Base-by-base conservation (phyloP, 2,329 filamentous ascomycete genomes). In the Colletotrichum sp. region DNA sequence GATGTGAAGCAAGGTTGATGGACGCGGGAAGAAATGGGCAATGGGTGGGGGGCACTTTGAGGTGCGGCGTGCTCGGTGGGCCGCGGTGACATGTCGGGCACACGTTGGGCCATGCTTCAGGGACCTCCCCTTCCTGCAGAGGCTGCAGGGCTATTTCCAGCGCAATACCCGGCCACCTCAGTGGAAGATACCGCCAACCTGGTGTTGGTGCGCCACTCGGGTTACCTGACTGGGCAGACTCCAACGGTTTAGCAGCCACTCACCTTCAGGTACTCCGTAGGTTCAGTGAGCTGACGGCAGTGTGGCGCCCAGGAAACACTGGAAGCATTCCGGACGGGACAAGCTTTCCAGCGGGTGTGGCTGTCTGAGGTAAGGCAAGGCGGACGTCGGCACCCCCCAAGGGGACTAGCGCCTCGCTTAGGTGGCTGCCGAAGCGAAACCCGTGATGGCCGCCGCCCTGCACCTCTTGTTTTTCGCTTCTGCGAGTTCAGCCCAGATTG, bases 71-170 rank as follows among this genome's bases (percentile, higher is more conserved):
- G 67, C n/a, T 63, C 57, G 67, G 70, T 73, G 70, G 74, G 28
- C 43, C 36, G 59, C 64, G 74, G 74, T 76, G 70, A 76, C 74
- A 76, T 76, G 65, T 76, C 64, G 43, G 64, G 39, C 39, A 72
- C 21, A 43, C 55, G 72, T 72, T 72, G 72, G 68, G 63, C 57
- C 60, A 75, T 72, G 61, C n/a, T 61, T 16, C 26, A 61, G 28
- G 59, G 26, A 28, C n/a, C 43, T 52, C 43, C n/a, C n/a, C 43
- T 21, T 21, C n/a, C 43, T 21, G 43, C 43, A 52, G 43, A 0
- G 1, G 5, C 39, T 7, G 39, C 39, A 48, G 39, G 39, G 69
- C 52, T 52, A 48, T 74, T 65, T 28, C 67, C 72, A 63, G 48
- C n/a, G 32, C 48, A 71, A 74, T 73, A 36, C 36, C 71, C 65